Base-by-base conservation (phyloP, 225 moss, liverwort and hornwort species). In the Marchantia polymorpha region DNA sequence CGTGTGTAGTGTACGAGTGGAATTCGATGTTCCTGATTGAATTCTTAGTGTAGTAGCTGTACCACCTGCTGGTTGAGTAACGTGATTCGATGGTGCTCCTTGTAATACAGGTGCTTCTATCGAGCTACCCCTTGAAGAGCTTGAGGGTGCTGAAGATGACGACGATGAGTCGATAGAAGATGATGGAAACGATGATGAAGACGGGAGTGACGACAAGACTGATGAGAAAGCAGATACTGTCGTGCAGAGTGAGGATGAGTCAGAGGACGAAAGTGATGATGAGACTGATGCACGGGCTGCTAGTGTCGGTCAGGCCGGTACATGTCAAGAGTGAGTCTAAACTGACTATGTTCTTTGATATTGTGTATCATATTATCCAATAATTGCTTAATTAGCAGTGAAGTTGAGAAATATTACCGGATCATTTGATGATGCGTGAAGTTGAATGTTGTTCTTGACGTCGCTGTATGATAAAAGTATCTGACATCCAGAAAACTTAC, bases 221-320 rank as follows among this genome's bases (percentile, higher is more conserved):
- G 56, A 56, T 48, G 47, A 70, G 8, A 39, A 70, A 20, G 70
- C 12, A 0, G 69, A 70, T 20, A 48, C 19, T 70, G 46, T 70
- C 19, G 89, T 85, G 68, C 84, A 90, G 66, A 85, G 83, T 48
- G 83, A 83, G 80, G 80, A 84, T 69, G 59, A 69, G 81, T 70
- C 77, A 10, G 85, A 73, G 49, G 88, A 85, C 71, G 86, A 76
- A 76, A 79, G 53, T 25, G 82, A 82, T 19, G 81, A 82, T 30
- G 65, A 52, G 29, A 65, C 76, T 70, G 85, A 77, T 15, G 79
- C 75, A 77, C 79, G 76, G 10, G 49, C 59, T 64, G 76, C 65
- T n/a, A 82, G 72, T 72, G 82, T 79, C 70, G 85, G 68, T 47
- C 65, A 72, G 31, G 85, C 82, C 3, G 23, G 79, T 60, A 66